A percentile compares a stretch with the other conserved stretches of the same genome.
phyloP scores from a whole-genome alignment of 257 asterid species.

The Phtheirospermum japonicum region DNA sequence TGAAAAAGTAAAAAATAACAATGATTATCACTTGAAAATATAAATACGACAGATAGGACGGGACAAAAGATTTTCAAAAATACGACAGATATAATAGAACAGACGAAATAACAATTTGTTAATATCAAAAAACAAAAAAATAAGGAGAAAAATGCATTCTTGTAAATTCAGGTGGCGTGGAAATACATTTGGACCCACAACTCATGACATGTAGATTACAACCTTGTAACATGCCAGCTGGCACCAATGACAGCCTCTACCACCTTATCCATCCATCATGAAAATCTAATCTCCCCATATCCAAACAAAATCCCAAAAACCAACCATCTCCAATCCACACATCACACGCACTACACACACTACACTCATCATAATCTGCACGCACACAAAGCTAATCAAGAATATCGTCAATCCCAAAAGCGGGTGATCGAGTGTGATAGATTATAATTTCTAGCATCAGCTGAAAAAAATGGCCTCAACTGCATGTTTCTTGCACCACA shows the following conservation, averaged over 20 bases:
- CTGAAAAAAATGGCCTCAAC: conserved; percentile 58
- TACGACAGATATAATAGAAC: too few relatives aligned
- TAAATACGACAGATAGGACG: too few relatives aligned
- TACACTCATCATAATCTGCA: conserved; percentile 15
- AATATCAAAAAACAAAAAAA: too few relatives aligned
- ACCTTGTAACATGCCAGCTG: conserved; percentile 18
- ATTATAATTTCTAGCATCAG: too few relatives aligned
- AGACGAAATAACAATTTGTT: too few relatives aligned
- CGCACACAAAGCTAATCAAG: neutral
- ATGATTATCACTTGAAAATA: too few relatives aligned
- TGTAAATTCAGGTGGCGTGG: too few relatives aligned
- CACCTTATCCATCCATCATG: conserved; percentile 49
- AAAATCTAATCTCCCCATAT: conserved; percentile 37
- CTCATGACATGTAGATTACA: conserved; percentile 43
- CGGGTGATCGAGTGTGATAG: too few relatives aligned
- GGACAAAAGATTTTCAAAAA: too few relatives aligned
- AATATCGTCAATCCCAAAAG: conserved; percentile 7
- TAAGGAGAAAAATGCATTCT: too few relatives aligned
- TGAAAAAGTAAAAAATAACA: too few relatives aligned
- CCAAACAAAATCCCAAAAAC: conserved; percentile 20
- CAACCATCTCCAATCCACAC: conserved; percentile 33
- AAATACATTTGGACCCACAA: conserved; percentile 2
- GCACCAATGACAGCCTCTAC: conserved; percentile 45
- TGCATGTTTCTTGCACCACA: conserved; percentile 58
- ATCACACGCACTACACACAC: conserved; percentile 20